Conservation (phyloP, 345 rosid genomes). For the Kandelia obovata region DNA sequence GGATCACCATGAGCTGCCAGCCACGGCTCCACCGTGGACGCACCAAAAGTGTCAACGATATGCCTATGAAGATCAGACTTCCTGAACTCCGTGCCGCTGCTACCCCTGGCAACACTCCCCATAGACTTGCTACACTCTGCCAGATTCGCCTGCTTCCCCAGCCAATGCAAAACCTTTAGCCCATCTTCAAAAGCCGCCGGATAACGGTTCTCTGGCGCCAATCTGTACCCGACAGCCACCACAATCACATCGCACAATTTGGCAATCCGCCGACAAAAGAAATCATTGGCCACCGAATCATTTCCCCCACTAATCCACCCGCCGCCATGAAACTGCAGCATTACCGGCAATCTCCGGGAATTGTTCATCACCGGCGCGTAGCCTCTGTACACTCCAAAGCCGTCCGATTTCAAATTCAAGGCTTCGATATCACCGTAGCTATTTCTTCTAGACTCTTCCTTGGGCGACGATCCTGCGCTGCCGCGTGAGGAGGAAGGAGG, state of each 20-base stretch:
- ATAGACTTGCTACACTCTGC: constrained; percentile 78
- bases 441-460: constrained; percentile 40
- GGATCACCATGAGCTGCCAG: constrained; percentile 91
- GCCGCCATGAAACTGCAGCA: constrained; percentile 94
- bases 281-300: constrained; percentile 85
- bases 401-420: constrained; percentile 40
- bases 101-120: constrained; percentile 34
- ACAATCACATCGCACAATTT: constrained; percentile 82
- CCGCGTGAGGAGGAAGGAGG: constrained; percentile 8
- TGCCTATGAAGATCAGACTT: constrained; percentile 58
- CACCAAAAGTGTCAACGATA: constrained; percentile 77
- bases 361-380: constrained; percentile 53
- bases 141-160: constrained; percentile 93
- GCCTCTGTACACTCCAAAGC: constrained; percentile 52
- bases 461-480: background rate
- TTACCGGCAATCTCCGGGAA: constrained; percentile 56
- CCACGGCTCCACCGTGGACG: constrained; percentile 96
- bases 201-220: constrained; percentile 82
- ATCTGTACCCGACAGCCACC: constrained; percentile 86
- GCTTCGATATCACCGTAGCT: constrained; percentile 37
- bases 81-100: constrained; percentile 52
- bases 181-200: constrained; percentile 93
- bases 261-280: constrained; percentile 70
- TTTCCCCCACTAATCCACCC: constrained; percentile 95
- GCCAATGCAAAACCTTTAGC: constrained; percentile 74